Conservation (phyloP, 1,139 yeast species). For the Suhomyces maxii region DNA sequence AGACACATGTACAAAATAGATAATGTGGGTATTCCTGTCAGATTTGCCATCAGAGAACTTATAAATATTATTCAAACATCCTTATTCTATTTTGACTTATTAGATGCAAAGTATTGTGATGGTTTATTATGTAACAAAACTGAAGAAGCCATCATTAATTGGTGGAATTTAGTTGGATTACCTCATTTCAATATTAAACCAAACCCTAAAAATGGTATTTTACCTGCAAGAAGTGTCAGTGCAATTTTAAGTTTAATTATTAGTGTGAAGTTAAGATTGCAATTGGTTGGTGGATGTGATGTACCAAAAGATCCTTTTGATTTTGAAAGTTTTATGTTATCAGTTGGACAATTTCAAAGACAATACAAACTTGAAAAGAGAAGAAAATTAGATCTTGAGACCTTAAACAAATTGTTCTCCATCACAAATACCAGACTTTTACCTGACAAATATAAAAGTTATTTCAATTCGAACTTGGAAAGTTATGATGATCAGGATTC, state of each 20-base stretch:
- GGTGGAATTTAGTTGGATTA: constrained; percentile 84
- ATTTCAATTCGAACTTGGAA: constrained; percentile 4
- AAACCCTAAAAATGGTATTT: constrained; percentile 47
- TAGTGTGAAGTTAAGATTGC: constrained; percentile 64
- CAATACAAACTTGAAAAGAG: constrained; percentile 59
- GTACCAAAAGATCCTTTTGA: constrained; percentile 89
- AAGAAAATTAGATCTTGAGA: constrained; percentile 61
- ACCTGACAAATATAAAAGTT: constrained; percentile 24
- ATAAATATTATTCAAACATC: constrained; percentile 74
- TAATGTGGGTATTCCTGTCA: constrained; percentile 48
- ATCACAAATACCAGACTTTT: constrained; percentile 53
- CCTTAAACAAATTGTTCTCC: constrained; percentile 59
- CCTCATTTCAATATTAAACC: constrained; percentile 55
- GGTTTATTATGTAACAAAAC: constrained; percentile 82
- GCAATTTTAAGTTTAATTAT: constrained; percentile 36
- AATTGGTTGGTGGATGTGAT: constrained; percentile 68
- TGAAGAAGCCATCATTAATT: constrained; percentile 63
- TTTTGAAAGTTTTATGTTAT: constrained; percentile 60
- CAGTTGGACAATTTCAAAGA: constrained; percentile 70
- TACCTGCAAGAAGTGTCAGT: constrained; percentile 68
- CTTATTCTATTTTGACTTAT: constrained; percentile 72
- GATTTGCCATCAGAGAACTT: constrained; percentile 72
- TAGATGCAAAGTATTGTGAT: constrained; percentile 72
- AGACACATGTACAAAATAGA: constrained; percentile 66
- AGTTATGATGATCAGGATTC: constrained; percentile 1